Conservation (phyloP, 148 eudicot genomes). For the Simmondsia chinensis region DNA sequence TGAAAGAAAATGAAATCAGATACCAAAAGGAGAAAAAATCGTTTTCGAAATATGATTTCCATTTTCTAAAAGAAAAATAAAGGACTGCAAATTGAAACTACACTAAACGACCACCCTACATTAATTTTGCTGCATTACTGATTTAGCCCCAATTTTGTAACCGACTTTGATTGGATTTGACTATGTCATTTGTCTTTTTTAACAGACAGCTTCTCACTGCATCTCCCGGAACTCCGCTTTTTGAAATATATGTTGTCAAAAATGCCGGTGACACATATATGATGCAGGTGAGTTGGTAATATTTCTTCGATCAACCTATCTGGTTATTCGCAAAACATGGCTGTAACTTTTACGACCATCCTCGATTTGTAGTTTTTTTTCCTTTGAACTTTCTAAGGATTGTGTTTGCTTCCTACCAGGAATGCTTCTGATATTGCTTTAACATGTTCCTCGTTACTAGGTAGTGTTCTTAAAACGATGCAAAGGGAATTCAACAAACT, state of each 20-base stretch:
- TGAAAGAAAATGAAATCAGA: too few relatives aligned
- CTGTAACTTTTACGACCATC: too few relatives aligned
- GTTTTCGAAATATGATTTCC: too few relatives aligned
- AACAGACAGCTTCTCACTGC: slow-evolving; percentile 80
- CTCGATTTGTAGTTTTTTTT: too few relatives aligned
- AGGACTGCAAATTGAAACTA: too few relatives aligned
- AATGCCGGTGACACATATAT: slow-evolving; percentile 49
- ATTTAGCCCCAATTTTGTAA: too few relatives aligned
- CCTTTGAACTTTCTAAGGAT: neutral
- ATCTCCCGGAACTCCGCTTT: slow-evolving; percentile 84
- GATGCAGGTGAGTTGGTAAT: slow-evolving; percentile 53
- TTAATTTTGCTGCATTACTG: too few relatives aligned
- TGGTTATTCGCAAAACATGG: too few relatives aligned
- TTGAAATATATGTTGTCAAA: slow-evolving; percentile 85
- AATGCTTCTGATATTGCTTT: slow-evolving; percentile 6
- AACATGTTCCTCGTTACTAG: slow-evolving; percentile 26
- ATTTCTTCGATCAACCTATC: neutral
- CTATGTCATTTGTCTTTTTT: slow-evolving; percentile 1
- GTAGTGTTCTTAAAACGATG: slow-evolving; percentile 61
- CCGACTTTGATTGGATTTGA: too few relatives aligned
- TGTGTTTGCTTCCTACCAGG: neutral
- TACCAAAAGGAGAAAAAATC: too few relatives aligned
- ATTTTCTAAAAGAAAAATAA: too few relatives aligned
- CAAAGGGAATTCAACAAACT: slow-evolving; percentile 36
- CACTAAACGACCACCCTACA: too few relatives aligned